These are phyloP conservation scores for Punica granatum DNA, from an alignment of 345 rosid genomes.

Conservation along the genomic window DNA sequence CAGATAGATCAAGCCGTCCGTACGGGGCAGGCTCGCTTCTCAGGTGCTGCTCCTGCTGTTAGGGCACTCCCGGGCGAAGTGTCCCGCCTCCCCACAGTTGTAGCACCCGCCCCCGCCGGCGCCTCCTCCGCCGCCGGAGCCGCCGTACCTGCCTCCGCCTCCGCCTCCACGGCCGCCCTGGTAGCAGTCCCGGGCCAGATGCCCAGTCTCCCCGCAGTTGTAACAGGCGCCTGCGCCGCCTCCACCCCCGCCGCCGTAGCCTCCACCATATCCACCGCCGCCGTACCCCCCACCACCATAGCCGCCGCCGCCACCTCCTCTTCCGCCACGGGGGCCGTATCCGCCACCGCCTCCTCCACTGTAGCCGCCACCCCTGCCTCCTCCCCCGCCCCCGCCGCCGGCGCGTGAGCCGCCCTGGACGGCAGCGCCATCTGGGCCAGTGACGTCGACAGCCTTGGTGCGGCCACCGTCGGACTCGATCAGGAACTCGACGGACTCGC, in stretches of 20 bases:
- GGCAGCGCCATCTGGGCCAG: constrained; percentile 56
- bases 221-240: constrained; percentile 38
- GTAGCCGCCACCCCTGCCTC: constrained; percentile 26
- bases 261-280: constrained; percentile 31
- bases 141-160: background rate
- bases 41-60: constrained; percentile 4
- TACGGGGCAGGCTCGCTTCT: background rate
- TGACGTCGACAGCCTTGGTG: constrained; percentile 60
- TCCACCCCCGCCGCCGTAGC: constrained; percentile 11
- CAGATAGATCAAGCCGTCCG: background rate
- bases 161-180: constrained; percentile 33
- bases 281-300: constrained; percentile 30
- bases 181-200: constrained; percentile 44
- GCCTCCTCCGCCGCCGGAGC: background rate
- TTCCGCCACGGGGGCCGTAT: constrained; percentile 17
- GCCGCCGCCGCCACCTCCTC: constrained; percentile 18
- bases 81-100: constrained; percentile 74
- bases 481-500: constrained; percentile 18
- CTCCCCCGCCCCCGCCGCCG: constrained; percentile 30
- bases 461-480: constrained; percentile 14
- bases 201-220: constrained; percentile 39
- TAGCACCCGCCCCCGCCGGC: constrained; percentile 49
- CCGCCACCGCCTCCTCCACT: constrained; percentile 30
- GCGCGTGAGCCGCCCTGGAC: constrained; percentile 49
- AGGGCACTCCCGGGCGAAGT: constrained; percentile 83